Evolutionary conservation across 2,329 filamentous ascomycete species (phyloP).

Genomic region (Cladorrhinum sp.): DNA sequence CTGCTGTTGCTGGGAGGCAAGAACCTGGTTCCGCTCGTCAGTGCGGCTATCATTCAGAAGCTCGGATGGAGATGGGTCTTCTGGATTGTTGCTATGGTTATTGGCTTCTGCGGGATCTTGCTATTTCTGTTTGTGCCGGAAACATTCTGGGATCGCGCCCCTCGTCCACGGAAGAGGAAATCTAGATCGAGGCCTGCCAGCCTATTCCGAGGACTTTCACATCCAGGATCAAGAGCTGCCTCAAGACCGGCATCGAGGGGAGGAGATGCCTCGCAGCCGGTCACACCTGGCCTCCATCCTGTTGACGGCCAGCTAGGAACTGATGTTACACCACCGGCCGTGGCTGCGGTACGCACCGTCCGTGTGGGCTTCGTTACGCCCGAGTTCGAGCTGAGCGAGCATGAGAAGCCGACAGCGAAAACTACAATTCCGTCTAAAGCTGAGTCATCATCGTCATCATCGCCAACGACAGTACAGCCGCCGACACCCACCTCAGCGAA

Average conservation of each 20-base stretch:
- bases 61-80: conserved; percentile 89
- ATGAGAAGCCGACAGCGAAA: not conserved
- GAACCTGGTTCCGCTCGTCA: conserved; percentile 83
- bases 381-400: not conserved
- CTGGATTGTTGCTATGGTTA: conserved; percentile 80
- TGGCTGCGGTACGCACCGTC: conserved; percentile 8
- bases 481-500: not conserved
- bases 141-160: conserved; percentile 90
- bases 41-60: conserved; percentile 75
- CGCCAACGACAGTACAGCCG: not conserved
- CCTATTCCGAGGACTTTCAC: conserved; percentile 47
- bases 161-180: conserved; percentile 38
- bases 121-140: conserved; percentile 92
- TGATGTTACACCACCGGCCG: not conserved
- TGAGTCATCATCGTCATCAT: not conserved
- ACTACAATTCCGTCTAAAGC: not conserved
- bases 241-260: not conserved
- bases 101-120: conserved; percentile 65
- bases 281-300: not conserved
- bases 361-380: conserved; percentile 34
- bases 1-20: conserved; percentile 85
- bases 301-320: not conserved
- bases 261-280: not conserved
- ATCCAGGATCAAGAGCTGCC: not conserved
- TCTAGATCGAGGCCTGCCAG: conserved; percentile 33